Evolutionary conservation across 148 eudicot species (phyloP).

Genomic region (Heliosperma pusillum): DNA sequence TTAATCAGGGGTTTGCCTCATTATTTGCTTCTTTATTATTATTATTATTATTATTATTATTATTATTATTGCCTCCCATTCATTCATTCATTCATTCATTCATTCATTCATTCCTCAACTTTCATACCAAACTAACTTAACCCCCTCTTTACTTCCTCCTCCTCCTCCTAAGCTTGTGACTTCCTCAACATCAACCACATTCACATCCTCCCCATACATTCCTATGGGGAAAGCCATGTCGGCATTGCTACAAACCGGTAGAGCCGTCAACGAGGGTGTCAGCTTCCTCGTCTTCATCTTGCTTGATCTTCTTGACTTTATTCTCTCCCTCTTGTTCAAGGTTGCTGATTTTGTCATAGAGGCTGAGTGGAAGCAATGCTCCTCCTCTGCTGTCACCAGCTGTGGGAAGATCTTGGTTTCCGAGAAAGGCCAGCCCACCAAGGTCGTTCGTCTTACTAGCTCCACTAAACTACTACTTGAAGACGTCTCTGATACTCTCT

Average conservation of each 20-base stretch:
- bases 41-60: no score
- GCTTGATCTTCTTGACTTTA: constrained; percentile 56
- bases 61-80: neutral
- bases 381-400: constrained; percentile 52
- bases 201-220: neutral
- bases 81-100: neutral
- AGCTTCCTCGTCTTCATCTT: constrained; percentile 61
- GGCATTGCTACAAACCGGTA: constrained; percentile 31
- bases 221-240: constrained; percentile 23
- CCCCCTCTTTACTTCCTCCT: neutral
- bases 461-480: constrained; percentile 61
- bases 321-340: constrained; percentile 57
- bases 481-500: constrained; percentile 85
- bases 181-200: neutral
- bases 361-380: constrained; percentile 81
- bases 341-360: constrained; percentile 55
- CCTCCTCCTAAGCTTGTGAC: neutral
- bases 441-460: constrained; percentile 46
- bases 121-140: neutral
- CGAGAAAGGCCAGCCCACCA: constrained; percentile 52
- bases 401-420: constrained; percentile 69
- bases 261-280: constrained; percentile 40
- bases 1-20: constrained; percentile 9
- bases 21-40: no score
- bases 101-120: neutral